A percentile compares a stretch with the other conserved stretches of the same genome.
These are phyloP conservation scores for Leccinum griseonigrum DNA, from an alignment of 1,284 basidiomycete genomes.

Conservation along the genomic window DNA sequence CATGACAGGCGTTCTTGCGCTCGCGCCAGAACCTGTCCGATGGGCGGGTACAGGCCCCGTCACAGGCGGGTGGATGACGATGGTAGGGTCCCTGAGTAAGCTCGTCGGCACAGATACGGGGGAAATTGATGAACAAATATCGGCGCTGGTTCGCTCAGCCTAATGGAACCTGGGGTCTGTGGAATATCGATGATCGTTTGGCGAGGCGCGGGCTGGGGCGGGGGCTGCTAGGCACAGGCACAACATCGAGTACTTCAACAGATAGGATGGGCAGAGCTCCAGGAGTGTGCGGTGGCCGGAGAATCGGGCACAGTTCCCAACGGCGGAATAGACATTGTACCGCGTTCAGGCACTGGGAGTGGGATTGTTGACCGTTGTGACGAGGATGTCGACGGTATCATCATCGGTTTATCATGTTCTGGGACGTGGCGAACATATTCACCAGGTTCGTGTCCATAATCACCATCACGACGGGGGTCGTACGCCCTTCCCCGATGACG, in stretches of 20 bases:
- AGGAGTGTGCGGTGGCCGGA: slow-evolving; percentile 18
- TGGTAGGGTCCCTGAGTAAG: neutral
- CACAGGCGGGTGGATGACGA: slow-evolving; percentile 24
- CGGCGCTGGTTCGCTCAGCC: neutral
- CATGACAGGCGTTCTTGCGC: slow-evolving; percentile 16
- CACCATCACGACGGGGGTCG: slow-evolving; percentile 4
- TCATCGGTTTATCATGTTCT: slow-evolving; percentile 20
- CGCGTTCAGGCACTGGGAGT: slow-evolving; percentile 23
- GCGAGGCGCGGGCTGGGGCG: slow-evolving; percentile 3
- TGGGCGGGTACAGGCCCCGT: slow-evolving; percentile 9
- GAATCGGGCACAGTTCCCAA: slow-evolving; percentile 10
- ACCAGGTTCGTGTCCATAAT: neutral
- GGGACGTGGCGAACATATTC: slow-evolving; percentile 2
- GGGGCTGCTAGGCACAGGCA: slow-evolving; percentile 14
- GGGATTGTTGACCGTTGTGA: slow-evolving; percentile 12
- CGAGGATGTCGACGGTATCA: slow-evolving; percentile 25
- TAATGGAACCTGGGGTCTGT: slow-evolving; percentile 12
- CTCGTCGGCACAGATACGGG: slow-evolving; percentile 3
- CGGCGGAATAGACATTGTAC: slow-evolving; percentile 16
- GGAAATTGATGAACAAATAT: slow-evolving; percentile 9
- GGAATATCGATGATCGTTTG: slow-evolving; percentile 17
- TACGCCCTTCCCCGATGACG: slow-evolving; percentile 18
- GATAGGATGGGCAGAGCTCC: slow-evolving; percentile 12
- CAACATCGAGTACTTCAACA: slow-evolving; percentile 14
- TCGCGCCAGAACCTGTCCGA: slow-evolving; percentile 17